Conservation (phyloP, 2,329 filamentous ascomycete species). For the Sphaerostilbella broomeana region DNA sequence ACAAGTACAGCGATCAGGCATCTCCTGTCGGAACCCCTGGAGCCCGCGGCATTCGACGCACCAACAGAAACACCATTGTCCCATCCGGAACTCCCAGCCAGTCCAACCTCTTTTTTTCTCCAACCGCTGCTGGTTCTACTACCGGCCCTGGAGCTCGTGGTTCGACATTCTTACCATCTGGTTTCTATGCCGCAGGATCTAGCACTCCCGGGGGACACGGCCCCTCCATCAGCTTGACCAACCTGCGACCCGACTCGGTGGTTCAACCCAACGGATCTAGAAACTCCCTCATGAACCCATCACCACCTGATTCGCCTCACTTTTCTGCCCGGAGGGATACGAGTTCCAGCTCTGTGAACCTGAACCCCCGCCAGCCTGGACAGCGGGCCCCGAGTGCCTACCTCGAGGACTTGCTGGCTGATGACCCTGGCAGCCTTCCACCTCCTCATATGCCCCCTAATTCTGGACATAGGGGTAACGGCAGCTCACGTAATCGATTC, state of each 20-base stretch:
- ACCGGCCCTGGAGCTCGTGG: slow-evolving; percentile 53
- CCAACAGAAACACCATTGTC: slow-evolving; percentile 41
- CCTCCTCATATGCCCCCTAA: slow-evolving; percentile 32
- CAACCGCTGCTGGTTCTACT: slow-evolving; percentile 67
- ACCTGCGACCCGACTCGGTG: slow-evolving; percentile 52
- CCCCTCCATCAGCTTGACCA: slow-evolving; percentile 54
- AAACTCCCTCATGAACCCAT: slow-evolving; percentile 39
- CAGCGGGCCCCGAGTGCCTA: slow-evolving; percentile 80
- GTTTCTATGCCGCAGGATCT: slow-evolving; percentile 75
- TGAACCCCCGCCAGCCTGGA: slow-evolving; percentile 50
- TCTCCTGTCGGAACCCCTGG: slow-evolving; percentile 43
- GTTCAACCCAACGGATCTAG: slow-evolving; percentile 39
- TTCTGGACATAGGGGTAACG: slow-evolving; percentile 7
- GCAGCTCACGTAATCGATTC: slow-evolving; percentile 23
- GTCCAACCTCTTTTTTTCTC: slow-evolving; percentile 87
- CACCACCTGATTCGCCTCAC: slow-evolving; percentile 60
- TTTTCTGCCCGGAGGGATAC: slow-evolving; percentile 43
- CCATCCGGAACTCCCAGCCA: slow-evolving; percentile 53
- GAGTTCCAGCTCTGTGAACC: slow-evolving; percentile 61
- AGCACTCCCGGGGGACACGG: slow-evolving; percentile 41
- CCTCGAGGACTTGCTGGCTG: slow-evolving; percentile 82
- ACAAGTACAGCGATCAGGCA: slow-evolving; percentile 56
- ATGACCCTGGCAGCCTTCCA: slow-evolving; percentile 52
- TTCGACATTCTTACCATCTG: slow-evolving; percentile 79
- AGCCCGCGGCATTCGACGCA: slow-evolving; percentile 46